Base-by-base conservation (phyloP, 441 rosid genomes). In the Hura crepitans region DNA sequence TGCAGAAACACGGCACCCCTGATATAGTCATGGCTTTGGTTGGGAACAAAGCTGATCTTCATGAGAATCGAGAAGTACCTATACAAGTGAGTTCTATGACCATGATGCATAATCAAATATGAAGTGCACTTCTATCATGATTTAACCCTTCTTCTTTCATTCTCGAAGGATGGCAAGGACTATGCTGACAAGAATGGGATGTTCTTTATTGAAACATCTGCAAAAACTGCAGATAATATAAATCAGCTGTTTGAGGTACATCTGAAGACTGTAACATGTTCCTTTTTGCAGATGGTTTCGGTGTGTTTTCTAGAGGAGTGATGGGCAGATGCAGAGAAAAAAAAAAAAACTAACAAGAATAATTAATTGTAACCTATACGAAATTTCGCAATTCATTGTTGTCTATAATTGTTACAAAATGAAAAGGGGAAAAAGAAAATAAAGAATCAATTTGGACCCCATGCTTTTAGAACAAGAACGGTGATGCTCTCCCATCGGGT, bases 191-290 rank as follows among this genome's bases (percentile, higher is more conserved):
- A 90, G 82, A 94, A 92, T 66, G 89, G 97, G 27, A 94, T 94
- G 99, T 94, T 94, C 89, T 94, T 89, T 67, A 92, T 94, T 12
- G 99, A 94, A 89, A 90, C 97, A 49, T 94, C 99, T 56, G 99
- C 99, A 35, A 94, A 94, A 84, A 94, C 99, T 56, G 97, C 99
- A 9, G 97, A 92, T 78, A 94, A 94, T 75, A 90, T 94, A 77
- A 90, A 89, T 68, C 86, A 94, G 82, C 86, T 94, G 64, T 94
- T 94, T 78, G 87, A 94, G 99, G 99, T 94, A 76, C 58, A 65
- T 54, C 49, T 65, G 35, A 39, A 60, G 27, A 51, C 45, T 66
- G 18, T 10, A 15, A 20, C 23, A 28, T 49, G 25, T 51, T 63
- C 57, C 3, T 49, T 76, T 51, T 58, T 5, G 35, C 20, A 39